Conservation (phyloP, 495 filamentous ascomycete genomes). For the Lepidopterella palustris region DNA sequence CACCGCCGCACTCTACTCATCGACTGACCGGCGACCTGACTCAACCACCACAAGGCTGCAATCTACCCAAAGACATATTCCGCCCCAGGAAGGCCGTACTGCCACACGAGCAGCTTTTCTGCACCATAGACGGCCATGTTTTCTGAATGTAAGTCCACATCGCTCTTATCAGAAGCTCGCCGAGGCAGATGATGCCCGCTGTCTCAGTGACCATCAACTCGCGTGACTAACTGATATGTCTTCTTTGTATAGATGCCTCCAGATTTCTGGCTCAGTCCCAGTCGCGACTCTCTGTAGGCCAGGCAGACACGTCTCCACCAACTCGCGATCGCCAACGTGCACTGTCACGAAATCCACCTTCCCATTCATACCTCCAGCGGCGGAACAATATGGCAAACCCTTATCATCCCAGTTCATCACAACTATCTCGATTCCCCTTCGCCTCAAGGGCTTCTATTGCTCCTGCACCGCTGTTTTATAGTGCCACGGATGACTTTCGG, state of each 20-base stretch:
- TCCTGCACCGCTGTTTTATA: constrained; percentile 88
- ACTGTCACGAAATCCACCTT: constrained; percentile 42
- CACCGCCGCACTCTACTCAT: not conserved
- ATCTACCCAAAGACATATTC: constrained; percentile 10
- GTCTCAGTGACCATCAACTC: constrained; percentile 19
- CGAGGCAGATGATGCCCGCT: constrained; percentile 15
- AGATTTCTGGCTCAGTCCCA: constrained; percentile 96
- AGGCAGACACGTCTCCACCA: constrained; percentile 47
- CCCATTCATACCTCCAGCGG: constrained; percentile 48
- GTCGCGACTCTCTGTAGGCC: constrained; percentile 67
- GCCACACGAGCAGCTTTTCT: constrained; percentile 25
- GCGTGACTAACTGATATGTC: constrained; percentile 32
- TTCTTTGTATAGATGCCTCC: constrained; percentile 69
- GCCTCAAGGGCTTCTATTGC: constrained; percentile 59
- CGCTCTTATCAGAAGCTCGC: constrained; percentile 26
- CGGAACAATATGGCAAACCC: constrained; percentile 53
- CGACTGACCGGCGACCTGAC: constrained; percentile 13
- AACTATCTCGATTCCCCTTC: constrained; percentile 71
- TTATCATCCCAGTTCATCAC: constrained; percentile 58
- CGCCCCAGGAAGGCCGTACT: constrained; percentile 15
- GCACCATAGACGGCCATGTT: constrained; percentile 60
- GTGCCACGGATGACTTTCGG: constrained; percentile 69
- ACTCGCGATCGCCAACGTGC: constrained; percentile 41
- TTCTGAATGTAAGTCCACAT: constrained; percentile 75
- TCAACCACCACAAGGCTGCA: constrained; percentile 22